Conservation (phyloP, 1,284 basidiomycete species). For the Ganoderma lingzhi region DNA sequence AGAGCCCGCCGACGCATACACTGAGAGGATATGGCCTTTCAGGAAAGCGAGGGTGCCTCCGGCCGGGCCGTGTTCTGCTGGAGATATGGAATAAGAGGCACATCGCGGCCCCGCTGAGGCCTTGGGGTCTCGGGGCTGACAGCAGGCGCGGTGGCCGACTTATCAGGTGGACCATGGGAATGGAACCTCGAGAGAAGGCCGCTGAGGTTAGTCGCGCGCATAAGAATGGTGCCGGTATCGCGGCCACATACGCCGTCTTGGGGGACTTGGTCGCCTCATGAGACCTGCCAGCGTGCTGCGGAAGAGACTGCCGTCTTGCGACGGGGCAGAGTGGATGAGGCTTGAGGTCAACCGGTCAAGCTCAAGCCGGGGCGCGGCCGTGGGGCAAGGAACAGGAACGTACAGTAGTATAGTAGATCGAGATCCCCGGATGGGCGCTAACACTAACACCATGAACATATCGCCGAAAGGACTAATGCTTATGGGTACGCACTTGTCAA, state of each 20-base stretch:
- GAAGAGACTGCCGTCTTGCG: background rate
- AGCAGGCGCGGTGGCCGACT: constrained; percentile 6
- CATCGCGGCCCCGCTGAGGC: background rate
- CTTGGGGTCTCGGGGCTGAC: background rate
- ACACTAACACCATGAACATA: background rate
- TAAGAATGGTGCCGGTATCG: background rate
- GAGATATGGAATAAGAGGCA: background rate
- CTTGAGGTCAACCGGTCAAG: no score
- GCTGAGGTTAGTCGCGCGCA: constrained; percentile 2
- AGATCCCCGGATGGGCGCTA: background rate
- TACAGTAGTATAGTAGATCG: no score
- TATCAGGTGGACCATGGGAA: constrained; percentile 30
- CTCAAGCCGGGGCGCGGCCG: no score
- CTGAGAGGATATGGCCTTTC: background rate
- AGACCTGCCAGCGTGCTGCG: background rate
- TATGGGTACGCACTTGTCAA: background rate
- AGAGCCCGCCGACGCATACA: background rate
- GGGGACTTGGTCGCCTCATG: background rate
- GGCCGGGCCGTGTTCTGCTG: background rate
- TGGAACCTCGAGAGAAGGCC: background rate
- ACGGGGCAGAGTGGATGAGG: no score
- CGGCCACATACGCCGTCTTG: background rate
- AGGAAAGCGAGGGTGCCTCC: background rate
- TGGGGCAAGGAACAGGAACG: no score
- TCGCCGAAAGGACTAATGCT: no score